A percentile compares a stretch with the other conserved stretches of the same genome.
Conservation (phyloP, 306 rosid genomes). For the Alnus rubra region DNA sequence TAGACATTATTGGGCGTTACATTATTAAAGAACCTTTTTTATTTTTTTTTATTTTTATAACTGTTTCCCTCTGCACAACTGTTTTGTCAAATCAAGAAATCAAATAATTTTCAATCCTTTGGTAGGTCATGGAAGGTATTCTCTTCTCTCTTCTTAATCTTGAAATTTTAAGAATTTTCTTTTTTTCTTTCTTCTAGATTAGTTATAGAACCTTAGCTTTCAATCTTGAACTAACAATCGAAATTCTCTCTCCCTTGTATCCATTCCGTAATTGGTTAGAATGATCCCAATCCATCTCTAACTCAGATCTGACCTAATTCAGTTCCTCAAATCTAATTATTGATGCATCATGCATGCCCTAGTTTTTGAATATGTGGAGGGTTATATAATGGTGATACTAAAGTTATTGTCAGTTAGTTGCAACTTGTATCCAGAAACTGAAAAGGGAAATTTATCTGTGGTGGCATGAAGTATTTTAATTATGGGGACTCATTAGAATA, state of each 20-base stretch:
- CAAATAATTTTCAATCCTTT: neutral
- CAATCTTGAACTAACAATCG: neutral
- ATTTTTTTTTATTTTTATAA: too few relatives aligned
- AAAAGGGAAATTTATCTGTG: neutral
- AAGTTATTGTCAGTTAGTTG: neutral
- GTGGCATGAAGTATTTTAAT: neutral
- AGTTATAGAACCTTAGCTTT: neutral
- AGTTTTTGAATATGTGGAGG: neutral
- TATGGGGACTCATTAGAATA: neutral
- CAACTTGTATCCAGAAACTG: neutral
- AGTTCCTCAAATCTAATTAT: neutral
- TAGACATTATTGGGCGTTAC: neutral
- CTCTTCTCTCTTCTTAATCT: neutral
- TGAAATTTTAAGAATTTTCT: neutral
- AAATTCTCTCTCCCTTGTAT: neutral
- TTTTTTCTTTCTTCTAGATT: neutral
- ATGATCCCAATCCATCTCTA: neutral
- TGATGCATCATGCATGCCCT: constrained; percentile 5
- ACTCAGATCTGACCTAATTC: neutral
- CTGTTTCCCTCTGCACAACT: neutral
- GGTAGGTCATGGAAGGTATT: neutral
- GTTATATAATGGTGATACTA: neutral
- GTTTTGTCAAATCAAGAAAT: neutral
- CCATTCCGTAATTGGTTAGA: neutral
- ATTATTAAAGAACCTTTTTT: neutral